Evolutionary conservation across 2,329 filamentous ascomycete species (phyloP).

Genomic region (Elsinoe batatas): DNA sequence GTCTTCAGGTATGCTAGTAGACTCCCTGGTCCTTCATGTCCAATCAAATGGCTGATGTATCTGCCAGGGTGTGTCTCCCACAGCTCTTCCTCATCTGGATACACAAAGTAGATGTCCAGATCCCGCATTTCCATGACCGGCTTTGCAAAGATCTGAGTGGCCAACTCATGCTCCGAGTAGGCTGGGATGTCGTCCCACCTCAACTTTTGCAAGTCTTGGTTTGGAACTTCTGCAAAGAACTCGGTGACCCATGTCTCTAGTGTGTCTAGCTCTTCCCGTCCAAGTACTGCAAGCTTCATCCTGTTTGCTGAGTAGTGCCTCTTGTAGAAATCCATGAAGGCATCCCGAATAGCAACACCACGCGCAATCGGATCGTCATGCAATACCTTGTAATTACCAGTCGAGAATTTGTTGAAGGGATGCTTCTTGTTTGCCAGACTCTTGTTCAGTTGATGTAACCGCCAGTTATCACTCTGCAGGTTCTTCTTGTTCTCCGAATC

Average conservation of each 20-base stretch:
- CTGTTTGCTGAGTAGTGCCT: slow-evolving; percentile 86
- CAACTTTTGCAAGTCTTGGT: slow-evolving; percentile 65
- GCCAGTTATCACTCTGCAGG: slow-evolving; percentile 80
- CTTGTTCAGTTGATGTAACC: slow-evolving; percentile 79
- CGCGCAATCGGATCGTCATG: slow-evolving; percentile 70
- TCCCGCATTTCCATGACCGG: slow-evolving; percentile 81
- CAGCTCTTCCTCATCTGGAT: slow-evolving; percentile 70
- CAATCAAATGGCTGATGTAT: slow-evolving; percentile 81
- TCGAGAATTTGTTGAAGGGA: slow-evolving; percentile 85
- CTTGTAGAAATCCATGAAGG: slow-evolving; percentile 86
- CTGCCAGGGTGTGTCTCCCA: slow-evolving; percentile 73
- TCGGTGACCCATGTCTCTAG: slow-evolving; percentile 77
- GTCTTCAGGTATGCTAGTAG: slow-evolving; percentile 82
- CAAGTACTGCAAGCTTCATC: slow-evolving; percentile 85
- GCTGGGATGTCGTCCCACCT: slow-evolving; percentile 56
- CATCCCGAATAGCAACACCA: slow-evolving; percentile 75
- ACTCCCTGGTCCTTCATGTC: slow-evolving; percentile 86
- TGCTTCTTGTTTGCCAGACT: slow-evolving; percentile 78
- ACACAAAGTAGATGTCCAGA: slow-evolving; percentile 72
- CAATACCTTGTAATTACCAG: slow-evolving; percentile 76
- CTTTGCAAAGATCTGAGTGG: slow-evolving; percentile 72
- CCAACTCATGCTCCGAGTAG: slow-evolving; percentile 50
- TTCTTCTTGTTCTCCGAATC: slow-evolving; percentile 99
- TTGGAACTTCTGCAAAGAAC: slow-evolving; percentile 68
- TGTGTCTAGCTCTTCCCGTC: slow-evolving; percentile 70